Evolutionary conservation across 495 filamentous ascomycete species (phyloP).

Genomic region (Astrothelium macrocarpum): DNA sequence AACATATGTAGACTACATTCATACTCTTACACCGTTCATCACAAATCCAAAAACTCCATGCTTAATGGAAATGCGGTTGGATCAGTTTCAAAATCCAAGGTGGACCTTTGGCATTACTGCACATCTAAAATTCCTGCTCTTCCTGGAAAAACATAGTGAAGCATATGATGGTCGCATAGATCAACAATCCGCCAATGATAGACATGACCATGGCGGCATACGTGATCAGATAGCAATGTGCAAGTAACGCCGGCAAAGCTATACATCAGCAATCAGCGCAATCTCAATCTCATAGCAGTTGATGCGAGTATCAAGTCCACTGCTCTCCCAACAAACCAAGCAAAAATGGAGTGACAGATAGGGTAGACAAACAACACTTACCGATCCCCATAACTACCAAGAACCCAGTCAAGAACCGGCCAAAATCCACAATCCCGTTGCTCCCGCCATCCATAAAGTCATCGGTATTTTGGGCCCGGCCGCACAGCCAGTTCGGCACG

Average conservation of each 20-base stretch:
- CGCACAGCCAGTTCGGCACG: slow-evolving; percentile 90
- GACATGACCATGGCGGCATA: slow-evolving; percentile 92
- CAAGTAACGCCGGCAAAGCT: slow-evolving; percentile 89
- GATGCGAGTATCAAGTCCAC: no score
- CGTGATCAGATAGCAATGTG: slow-evolving; percentile 70
- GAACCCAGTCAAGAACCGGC: slow-evolving; percentile 89
- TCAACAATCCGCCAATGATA: slow-evolving; percentile 80
- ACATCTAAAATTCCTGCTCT: slow-evolving; percentile 64
- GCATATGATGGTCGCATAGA: slow-evolving; percentile 95
- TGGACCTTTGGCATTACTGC: background rate
- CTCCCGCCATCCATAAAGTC: slow-evolving; percentile 88
- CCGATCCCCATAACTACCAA: slow-evolving; percentile 97
- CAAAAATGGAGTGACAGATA: no score
- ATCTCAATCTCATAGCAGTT: background rate
- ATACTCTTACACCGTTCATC: background rate
- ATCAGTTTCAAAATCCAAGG: background rate
- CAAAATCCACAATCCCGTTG: slow-evolving; percentile 77
- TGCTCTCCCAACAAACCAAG: no score
- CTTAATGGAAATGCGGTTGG: background rate
- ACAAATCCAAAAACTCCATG: background rate
- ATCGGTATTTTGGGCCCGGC: slow-evolving; percentile 80
- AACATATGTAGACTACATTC: background rate
- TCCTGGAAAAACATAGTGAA: slow-evolving; percentile 98
- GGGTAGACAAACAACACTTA: slow-evolving; percentile 50
- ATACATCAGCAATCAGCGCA: background rate